A percentile compares a stretch with the other conserved stretches of the same genome.
Evolutionary conservation across 2,329 filamentous ascomycete genomes (phyloP).

Genomic region (Ophiostoma piceae): DNA sequence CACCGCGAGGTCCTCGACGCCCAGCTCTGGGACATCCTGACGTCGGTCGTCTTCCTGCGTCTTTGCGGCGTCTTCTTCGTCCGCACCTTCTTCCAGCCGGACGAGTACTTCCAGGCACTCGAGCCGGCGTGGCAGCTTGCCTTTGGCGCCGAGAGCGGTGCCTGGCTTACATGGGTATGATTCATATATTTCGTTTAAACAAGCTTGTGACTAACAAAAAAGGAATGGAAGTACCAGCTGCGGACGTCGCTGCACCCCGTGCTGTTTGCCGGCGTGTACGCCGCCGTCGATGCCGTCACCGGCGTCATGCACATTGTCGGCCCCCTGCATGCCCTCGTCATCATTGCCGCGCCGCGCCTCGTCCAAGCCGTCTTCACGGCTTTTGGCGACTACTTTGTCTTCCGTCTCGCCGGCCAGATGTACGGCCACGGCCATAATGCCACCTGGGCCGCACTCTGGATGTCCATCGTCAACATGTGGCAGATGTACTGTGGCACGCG

Average conservation of each 20-base stretch:
- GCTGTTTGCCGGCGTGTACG: conserved; percentile 75
- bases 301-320: conserved; percentile 49
- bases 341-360: conserved; percentile 68
- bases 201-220: background rate
- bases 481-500: conserved; percentile 94
- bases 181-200: no score
- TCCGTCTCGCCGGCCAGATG: conserved; percentile 68
- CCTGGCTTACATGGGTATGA: conserved; percentile 91
- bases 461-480: conserved; percentile 77
- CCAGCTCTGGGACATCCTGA: conserved; percentile 36
- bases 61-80: conserved; percentile 73
- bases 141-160: conserved; percentile 70
- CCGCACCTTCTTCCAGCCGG: conserved; percentile 92
- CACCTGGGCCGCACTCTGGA: conserved; percentile 64
- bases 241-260: conserved; percentile 88
- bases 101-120: conserved; percentile 93
- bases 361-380: conserved; percentile 75
- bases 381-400: conserved; percentile 78
- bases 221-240: conserved; percentile 81
- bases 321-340: conserved; percentile 55
- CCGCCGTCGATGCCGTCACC: conserved; percentile 53
- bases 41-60: conserved; percentile 59
- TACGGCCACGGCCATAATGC: conserved; percentile 62
- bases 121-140: conserved; percentile 90
- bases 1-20: conserved; percentile 32